These are phyloP conservation scores for Gaeumannomyces tritici DNA, from an alignment of 2,329 filamentous ascomycete genomes.

Conservation along the genomic window DNA sequence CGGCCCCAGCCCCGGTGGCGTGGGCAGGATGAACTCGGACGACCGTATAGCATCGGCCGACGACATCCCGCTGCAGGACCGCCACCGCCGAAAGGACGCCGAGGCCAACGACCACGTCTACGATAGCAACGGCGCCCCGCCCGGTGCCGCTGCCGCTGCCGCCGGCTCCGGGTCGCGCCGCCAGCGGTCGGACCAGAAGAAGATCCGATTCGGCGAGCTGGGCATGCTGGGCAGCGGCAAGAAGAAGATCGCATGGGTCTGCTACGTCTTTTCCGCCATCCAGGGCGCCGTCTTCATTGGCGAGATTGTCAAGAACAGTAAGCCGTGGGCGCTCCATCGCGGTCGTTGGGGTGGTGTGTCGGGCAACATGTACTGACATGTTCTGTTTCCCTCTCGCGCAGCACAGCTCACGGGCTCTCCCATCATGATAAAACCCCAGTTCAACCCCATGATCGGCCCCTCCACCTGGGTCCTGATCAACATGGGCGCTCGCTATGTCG, in stretches of 20 bases:
- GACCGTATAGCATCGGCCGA: slow-evolving; percentile 29
- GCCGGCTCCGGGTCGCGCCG: background rate
- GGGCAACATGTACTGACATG: too few relatives aligned
- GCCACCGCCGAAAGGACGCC: slow-evolving; percentile 31
- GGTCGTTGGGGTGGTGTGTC: too few relatives aligned
- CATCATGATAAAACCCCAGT: slow-evolving; percentile 70
- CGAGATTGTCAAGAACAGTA: slow-evolving; percentile 78
- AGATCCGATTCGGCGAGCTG: slow-evolving; percentile 47
- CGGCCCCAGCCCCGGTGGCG: slow-evolving; percentile 10
- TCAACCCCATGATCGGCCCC: slow-evolving; percentile 97
- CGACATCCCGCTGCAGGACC: slow-evolving; percentile 48
- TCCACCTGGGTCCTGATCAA: slow-evolving; percentile 87
- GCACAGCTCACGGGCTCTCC: slow-evolving; percentile 54
- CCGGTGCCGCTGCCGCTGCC: slow-evolving; percentile 10
- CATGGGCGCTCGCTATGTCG: slow-evolving; percentile 83
- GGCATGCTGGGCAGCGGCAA: slow-evolving; percentile 48
- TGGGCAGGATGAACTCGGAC: slow-evolving; percentile 25
- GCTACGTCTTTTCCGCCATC: slow-evolving; percentile 66
- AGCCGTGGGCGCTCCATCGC: slow-evolving; percentile 15
- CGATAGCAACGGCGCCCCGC: slow-evolving; percentile 27
- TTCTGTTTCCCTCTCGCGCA: background rate
- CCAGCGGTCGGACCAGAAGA: slow-evolving; percentile 28
- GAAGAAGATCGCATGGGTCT: slow-evolving; percentile 64
- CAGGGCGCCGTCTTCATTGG: slow-evolving; percentile 83
- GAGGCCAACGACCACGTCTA: slow-evolving; percentile 51